A percentile compares a stretch with the other conserved stretches of the same genome.
Evolutionary conservation across 169 alveolate species (phyloP).

Genomic region (Eimeria maxima): DNA sequence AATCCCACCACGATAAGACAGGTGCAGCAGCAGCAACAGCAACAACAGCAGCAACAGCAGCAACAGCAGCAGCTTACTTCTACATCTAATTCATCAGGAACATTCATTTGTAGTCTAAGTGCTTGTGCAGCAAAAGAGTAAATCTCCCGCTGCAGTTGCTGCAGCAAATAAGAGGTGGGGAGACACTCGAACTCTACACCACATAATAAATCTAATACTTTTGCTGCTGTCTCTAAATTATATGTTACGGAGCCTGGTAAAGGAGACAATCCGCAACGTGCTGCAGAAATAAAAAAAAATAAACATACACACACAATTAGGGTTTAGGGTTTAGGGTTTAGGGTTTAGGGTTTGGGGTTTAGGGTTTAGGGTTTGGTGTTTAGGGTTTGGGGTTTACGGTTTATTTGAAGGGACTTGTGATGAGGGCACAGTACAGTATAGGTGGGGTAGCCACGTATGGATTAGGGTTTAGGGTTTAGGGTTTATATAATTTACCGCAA

Average conservation of each 20-base stretch:
- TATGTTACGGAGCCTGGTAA: not conserved
- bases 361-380: not conserved
- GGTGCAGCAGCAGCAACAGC: not conserved
- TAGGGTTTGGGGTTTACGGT: not conserved
- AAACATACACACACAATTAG: not conserved
- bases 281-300: not conserved
- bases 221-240: not conserved
- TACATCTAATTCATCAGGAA: constrained; percentile 18
- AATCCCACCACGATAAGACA: not conserved
- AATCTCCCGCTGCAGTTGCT: not conserved
- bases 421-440: too few relatives aligned
- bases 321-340: constrained; percentile 29
- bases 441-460: too few relatives aligned
- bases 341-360: constrained; percentile 42
- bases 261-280: not conserved
- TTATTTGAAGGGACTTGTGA: too few relatives aligned
- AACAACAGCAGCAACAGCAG: constrained; percentile 8
- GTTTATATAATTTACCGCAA: not conserved
- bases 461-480: constrained; percentile 31
- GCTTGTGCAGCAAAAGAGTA: constrained; percentile 20
- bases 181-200: not conserved
- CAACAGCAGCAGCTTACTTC: constrained; percentile 1
- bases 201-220: not conserved
- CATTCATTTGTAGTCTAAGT: constrained; percentile 11
- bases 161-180: constrained; percentile 13